A percentile compares a stretch with the other conserved stretches of the same genome.
phyloP scores from a whole-genome alignment of 176 grass and related monocot species.

The Microstegium vimineum region DNA sequence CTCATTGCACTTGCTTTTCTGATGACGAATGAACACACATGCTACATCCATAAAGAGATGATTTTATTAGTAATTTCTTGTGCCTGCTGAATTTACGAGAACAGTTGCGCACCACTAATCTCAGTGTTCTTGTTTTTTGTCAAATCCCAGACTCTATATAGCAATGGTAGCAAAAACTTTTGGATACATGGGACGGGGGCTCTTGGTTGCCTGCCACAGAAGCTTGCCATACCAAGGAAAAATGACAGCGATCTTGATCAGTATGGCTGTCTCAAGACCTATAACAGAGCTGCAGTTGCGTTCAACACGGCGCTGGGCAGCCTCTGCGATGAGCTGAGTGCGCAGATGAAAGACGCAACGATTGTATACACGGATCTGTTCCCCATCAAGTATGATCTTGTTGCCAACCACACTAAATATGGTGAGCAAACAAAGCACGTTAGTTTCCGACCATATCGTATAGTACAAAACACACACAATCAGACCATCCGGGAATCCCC shows the following conservation, averaged over 20 bases:
- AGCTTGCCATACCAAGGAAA: conserved; percentile 57
- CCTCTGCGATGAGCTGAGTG: conserved; percentile 49
- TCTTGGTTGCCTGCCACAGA: conserved; percentile 84
- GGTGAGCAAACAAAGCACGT: conserved; percentile 27
- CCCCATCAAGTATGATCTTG: conserved; percentile 74
- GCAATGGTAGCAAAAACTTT: conserved; percentile 57
- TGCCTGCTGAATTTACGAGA: neutral
- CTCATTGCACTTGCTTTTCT: neutral
- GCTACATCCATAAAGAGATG: neutral
- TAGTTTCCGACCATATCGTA: neutral
- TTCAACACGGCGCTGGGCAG: conserved; percentile 56
- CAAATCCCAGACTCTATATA: conserved; percentile 55
- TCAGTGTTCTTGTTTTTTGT: neutral
- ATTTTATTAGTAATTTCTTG: neutral
- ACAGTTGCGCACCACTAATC: neutral
- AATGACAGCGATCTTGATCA: conserved; percentile 49
- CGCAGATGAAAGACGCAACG: conserved; percentile 50
- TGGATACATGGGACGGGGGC: conserved; percentile 78
- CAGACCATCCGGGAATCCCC: neutral
- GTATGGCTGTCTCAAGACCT: conserved; percentile 69
- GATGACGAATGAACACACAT: neutral
- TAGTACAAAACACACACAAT: neutral
- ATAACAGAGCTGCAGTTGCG: conserved; percentile 62
- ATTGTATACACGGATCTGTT: conserved; percentile 75
- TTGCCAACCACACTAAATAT: conserved; percentile 65